Conservation (phyloP, 768 basidiomycete genomes). For the Trametes meyenii region DNA sequence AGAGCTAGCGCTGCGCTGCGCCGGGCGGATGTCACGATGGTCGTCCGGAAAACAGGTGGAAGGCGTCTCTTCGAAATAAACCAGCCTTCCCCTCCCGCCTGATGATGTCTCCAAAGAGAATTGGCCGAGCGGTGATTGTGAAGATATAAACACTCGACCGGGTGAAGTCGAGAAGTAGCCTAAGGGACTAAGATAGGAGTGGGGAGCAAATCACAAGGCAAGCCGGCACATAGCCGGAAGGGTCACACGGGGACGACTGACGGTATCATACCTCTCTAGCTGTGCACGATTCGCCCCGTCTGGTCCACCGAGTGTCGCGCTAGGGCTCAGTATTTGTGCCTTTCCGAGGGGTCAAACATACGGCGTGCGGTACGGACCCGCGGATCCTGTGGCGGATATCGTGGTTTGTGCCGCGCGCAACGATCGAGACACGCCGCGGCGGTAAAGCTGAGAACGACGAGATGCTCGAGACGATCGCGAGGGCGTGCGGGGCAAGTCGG, state of each 20-base stretch:
- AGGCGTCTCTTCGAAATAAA: no score
- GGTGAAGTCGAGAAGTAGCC: not conserved
- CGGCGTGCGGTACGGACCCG: no score
- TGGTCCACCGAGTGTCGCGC: not conserved
- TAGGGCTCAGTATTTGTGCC: not conserved
- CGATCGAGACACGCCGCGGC: no score
- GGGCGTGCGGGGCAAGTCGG: slow-evolving; percentile 3
- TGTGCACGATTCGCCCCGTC: not conserved
- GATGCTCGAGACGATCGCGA: not conserved
- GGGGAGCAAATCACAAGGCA: slow-evolving; percentile 12
- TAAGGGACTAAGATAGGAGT: not conserved
- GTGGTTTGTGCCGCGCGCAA: no score
- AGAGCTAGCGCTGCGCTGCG: no score
- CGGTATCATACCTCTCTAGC: not conserved
- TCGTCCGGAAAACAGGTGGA: no score
- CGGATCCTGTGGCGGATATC: no score
- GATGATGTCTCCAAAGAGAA: no score
- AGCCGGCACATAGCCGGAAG: slow-evolving; percentile 13
- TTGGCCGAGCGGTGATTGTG: not conserved
- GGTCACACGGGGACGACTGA: slow-evolving; percentile 1
- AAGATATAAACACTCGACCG: not conserved
- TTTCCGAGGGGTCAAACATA: not conserved
- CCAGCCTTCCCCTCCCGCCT: no score
- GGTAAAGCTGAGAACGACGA: no score
- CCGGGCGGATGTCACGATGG: no score